A percentile compares a stretch with the other conserved stretches of the same genome.
These are phyloP conservation scores for Phytopythium mirpurense DNA, from an alignment of 352 stramenopile genomes.

Conservation along the genomic window DNA sequence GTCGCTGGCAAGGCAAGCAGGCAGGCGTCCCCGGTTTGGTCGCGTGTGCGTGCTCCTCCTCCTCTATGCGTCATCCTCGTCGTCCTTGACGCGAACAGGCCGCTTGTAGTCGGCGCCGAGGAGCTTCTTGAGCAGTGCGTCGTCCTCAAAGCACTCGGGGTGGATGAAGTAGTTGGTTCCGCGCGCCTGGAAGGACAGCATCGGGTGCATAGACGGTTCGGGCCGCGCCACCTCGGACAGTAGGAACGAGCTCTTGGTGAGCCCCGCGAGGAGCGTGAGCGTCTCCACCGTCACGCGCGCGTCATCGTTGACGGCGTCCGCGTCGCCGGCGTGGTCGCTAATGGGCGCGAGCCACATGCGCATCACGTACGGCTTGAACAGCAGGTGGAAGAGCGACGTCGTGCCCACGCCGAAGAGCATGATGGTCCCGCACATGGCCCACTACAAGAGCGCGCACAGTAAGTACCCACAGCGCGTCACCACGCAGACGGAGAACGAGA, in stretches of 20 bases:
- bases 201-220: constrained; percentile 70
- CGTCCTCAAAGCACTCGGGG: constrained; percentile 61
- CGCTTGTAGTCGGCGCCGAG: constrained; percentile 30
- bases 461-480: too few relatives aligned
- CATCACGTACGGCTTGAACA: constrained; percentile 86
- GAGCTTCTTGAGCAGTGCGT: constrained; percentile 52
- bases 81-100: constrained; percentile 9
- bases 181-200: constrained; percentile 74
- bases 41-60: neutral
- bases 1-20: too few relatives aligned
- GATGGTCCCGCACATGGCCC: constrained; percentile 86
- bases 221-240: constrained; percentile 55
- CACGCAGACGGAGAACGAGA: too few relatives aligned
- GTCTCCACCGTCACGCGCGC: constrained; percentile 59
- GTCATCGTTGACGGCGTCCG: constrained; percentile 16
- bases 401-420: constrained; percentile 84
- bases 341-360: constrained; percentile 63
- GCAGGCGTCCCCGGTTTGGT: too few relatives aligned
- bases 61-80: constrained; percentile 9
- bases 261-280: constrained; percentile 60
- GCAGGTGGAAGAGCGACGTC: constrained; percentile 76
- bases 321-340: neutral
- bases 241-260: constrained; percentile 44
- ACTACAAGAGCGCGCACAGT: constrained; percentile 16
- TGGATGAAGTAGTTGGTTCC: constrained; percentile 77